Conservation (phyloP, 169 alveolate genomes). For the Cryptosporidium muris region DNA sequence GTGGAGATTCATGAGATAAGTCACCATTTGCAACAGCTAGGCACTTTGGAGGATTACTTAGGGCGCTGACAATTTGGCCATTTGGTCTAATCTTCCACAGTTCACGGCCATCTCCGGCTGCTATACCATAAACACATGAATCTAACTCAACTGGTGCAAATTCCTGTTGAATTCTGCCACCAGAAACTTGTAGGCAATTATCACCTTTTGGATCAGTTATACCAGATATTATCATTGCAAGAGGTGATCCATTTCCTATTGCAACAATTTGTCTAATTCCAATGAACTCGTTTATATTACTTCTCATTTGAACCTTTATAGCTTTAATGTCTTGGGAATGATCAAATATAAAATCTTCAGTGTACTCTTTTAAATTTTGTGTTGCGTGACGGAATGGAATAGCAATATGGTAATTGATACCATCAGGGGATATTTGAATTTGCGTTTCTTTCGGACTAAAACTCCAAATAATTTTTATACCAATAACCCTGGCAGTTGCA, state of each 20-base stretch:
- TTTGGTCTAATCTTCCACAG: constrained; percentile 74
- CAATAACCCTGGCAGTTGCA: constrained; percentile 64
- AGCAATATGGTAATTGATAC: constrained; percentile 71
- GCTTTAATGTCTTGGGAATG: constrained; percentile 72
- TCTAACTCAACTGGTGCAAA: constrained; percentile 58
- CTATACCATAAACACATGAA: constrained; percentile 61
- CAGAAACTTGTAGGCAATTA: constrained; percentile 83
- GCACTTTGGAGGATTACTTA: constrained; percentile 78
- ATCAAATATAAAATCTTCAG: constrained; percentile 56
- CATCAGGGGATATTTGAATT: constrained; percentile 76
- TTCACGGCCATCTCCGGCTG: constrained; percentile 73
- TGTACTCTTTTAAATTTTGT: constrained; percentile 67
- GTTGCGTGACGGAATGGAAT: constrained; percentile 76
- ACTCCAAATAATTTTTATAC: constrained; percentile 60
- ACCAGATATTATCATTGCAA: constrained; percentile 85
- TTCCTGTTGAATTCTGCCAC: constrained; percentile 58
- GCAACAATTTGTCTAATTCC: constrained; percentile 87
- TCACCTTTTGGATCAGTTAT: constrained; percentile 86
- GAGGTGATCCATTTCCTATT: constrained; percentile 87
- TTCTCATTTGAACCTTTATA: constrained; percentile 82
- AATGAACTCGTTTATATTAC: constrained; percentile 82
- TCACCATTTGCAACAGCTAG: constrained; percentile 76
- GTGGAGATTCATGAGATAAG: constrained; percentile 71
- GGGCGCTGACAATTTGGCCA: constrained; percentile 74
- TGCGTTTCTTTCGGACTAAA: constrained; percentile 70